phyloP scores from a whole-genome alignment of 1,139 yeast species.

The Taiozyma sp. region DNA sequence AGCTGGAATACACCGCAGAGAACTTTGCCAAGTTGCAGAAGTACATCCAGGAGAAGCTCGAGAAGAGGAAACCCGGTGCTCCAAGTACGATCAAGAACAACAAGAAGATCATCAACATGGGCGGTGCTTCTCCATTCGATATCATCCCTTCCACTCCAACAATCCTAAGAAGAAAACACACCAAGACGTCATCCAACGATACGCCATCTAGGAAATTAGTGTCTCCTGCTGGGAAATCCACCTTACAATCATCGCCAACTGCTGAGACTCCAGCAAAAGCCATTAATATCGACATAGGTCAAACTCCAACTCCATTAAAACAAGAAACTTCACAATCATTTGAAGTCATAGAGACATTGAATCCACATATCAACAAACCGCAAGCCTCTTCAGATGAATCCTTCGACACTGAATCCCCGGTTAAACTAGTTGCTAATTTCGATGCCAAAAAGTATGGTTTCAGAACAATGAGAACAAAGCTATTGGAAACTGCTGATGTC shows the following conservation, averaged over 20 bases:
- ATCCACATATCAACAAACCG: slow-evolving; percentile 38
- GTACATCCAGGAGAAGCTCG: slow-evolving; percentile 56
- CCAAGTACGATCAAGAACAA: slow-evolving; percentile 30
- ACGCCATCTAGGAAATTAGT: slow-evolving; percentile 15
- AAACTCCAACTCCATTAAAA: slow-evolving; percentile 25
- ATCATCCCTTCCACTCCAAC: slow-evolving; percentile 37
- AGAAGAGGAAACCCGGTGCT: slow-evolving; percentile 29
- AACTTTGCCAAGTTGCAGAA: slow-evolving; percentile 53
- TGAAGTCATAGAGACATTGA: slow-evolving; percentile 57
- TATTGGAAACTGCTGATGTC: slow-evolving; percentile 82
- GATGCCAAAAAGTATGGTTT: slow-evolving; percentile 71
- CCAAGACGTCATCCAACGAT: slow-evolving; percentile 16
- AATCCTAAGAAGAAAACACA: slow-evolving; percentile 32
- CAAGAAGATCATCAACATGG: slow-evolving; percentile 27
- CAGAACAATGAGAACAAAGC: slow-evolving; percentile 87
- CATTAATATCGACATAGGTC: neutral
- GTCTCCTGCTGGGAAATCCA: slow-evolving; percentile 7
- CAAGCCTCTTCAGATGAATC: slow-evolving; percentile 28
- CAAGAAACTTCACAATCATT: slow-evolving; percentile 32
- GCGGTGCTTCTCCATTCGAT: slow-evolving; percentile 27
- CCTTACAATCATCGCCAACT: slow-evolving; percentile 5
- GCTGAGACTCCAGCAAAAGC: slow-evolving; percentile 1
- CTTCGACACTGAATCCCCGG: slow-evolving; percentile 33
- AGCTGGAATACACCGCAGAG: slow-evolving; percentile 39
- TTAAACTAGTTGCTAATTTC: slow-evolving; percentile 57